Percentiles rank a stretch among this genome's conserved stretches.
Conservation (phyloP, 768 basidiomycete species). For the Paxillus ammoniavirescens region DNA sequence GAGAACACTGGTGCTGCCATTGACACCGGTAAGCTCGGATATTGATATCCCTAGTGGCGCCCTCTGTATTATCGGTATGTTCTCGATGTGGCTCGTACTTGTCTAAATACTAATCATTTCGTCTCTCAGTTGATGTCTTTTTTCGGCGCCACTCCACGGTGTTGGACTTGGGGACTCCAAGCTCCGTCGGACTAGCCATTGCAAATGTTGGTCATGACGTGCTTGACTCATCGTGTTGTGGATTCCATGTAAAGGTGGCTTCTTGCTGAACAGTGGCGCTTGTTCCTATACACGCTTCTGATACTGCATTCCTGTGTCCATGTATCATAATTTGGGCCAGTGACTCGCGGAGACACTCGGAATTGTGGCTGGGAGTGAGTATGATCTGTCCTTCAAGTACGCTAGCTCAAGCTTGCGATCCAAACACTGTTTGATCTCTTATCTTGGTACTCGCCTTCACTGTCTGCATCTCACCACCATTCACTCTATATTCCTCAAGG, state of each 20-base stretch:
- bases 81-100: not conserved
- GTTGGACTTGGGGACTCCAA: slow-evolving; percentile 71
- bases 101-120: slow-evolving; percentile 9
- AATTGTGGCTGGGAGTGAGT: slow-evolving; percentile 45
- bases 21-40: slow-evolving; percentile 84
- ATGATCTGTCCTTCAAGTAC: not conserved
- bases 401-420: slow-evolving; percentile 47
- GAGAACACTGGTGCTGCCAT: slow-evolving; percentile 94
- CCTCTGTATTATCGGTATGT: slow-evolving; percentile 88
- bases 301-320: not conserved
- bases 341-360: too few species aligned
- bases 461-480: slow-evolving; percentile 62
- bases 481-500: slow-evolving; percentile 67
- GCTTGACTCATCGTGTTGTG: slow-evolving; percentile 11
- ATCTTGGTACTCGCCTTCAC: slow-evolving; percentile 56
- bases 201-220: not conserved
- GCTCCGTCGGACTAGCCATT: slow-evolving; percentile 86
- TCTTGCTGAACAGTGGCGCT: not conserved
- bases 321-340: not conserved
- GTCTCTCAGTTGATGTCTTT: slow-evolving; percentile 72
- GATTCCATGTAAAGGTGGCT: not conserved
- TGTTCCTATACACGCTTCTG: not conserved
- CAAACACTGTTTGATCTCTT: slow-evolving; percentile 59
- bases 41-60: slow-evolving; percentile 76
- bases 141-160: slow-evolving; percentile 90